These are phyloP conservation scores for Chenopodium suecicum DNA, from an alignment of 148 eudicot genomes.

Conservation along the genomic window DNA sequence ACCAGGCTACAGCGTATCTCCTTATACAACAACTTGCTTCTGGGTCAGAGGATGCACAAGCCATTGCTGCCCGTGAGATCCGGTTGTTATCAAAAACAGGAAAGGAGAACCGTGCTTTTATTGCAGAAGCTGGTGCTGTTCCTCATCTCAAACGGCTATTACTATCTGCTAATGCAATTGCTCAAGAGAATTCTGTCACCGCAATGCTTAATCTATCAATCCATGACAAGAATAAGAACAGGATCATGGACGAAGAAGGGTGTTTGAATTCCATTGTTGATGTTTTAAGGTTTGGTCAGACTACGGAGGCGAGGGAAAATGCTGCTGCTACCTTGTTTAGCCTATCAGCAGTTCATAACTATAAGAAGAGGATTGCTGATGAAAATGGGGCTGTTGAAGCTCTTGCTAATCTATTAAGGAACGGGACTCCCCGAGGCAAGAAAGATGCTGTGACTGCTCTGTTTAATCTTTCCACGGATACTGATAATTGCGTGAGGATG, in stretches of 20 bases:
- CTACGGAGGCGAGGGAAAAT: conserved; percentile 79
- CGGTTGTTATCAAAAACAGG: conserved; percentile 84
- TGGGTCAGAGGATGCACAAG: conserved; percentile 60
- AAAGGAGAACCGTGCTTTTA: conserved; percentile 72
- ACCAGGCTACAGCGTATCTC: conserved; percentile 59
- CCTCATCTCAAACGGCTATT: conserved; percentile 64
- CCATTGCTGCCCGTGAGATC: conserved; percentile 75
- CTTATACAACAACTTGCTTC: conserved; percentile 62
- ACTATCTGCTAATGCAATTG: conserved; percentile 47
- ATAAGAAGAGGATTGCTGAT: conserved; percentile 65
- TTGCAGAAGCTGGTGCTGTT: conserved; percentile 87
- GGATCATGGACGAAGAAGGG: conserved; percentile 65
- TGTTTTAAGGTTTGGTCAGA: conserved; percentile 61
- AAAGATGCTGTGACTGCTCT: conserved; percentile 90
- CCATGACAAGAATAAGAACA: conserved; percentile 61
- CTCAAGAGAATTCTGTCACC: conserved; percentile 93
- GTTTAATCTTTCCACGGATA: conserved; percentile 69
- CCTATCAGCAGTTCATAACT: conserved; percentile 80
- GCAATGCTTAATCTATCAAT: conserved; percentile 85
- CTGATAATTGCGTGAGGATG: conserved; percentile 51
- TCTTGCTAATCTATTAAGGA: conserved; percentile 47
- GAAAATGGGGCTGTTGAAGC: conserved; percentile 73
- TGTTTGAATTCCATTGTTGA: conserved; percentile 61
- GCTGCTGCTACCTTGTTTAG: conserved; percentile 94
- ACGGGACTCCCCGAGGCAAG: conserved; percentile 72